Conservation (phyloP, 2,329 filamentous ascomycete genomes). For the Penicillium sp. region DNA sequence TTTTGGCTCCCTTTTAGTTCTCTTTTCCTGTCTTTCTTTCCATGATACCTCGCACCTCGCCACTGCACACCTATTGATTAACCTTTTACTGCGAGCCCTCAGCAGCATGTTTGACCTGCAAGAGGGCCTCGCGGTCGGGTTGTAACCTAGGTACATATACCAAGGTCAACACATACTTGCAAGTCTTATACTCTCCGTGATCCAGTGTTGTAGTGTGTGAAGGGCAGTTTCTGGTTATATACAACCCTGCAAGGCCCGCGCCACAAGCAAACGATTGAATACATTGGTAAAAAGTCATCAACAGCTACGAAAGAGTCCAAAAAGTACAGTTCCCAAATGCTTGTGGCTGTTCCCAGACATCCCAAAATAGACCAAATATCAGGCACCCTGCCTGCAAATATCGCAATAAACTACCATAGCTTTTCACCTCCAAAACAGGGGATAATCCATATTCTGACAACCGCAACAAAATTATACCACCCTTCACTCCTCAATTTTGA, state of each 20-base stretch:
- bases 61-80: not conserved
- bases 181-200: not conserved
- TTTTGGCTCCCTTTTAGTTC: not conserved
- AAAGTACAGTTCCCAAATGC: not conserved
- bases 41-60: conserved; percentile 6
- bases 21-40: not conserved
- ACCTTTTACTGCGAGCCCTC: not conserved
- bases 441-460: not conserved
- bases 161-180: not conserved
- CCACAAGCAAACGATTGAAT: not conserved
- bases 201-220: not conserved
- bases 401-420: not conserved
- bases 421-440: not conserved
- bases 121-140: not conserved
- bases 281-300: not conserved
- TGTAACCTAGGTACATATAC: not conserved
- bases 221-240: not conserved
- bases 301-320: not conserved
- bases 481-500: not conserved
- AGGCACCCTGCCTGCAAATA: not conserved
- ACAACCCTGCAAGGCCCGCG: not conserved
- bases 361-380: not conserved
- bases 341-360: no score
- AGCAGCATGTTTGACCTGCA: not conserved
- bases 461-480: not conserved